Conservation (phyloP, 2,329 filamentous ascomycete genomes). For the Madurella fahalii region DNA sequence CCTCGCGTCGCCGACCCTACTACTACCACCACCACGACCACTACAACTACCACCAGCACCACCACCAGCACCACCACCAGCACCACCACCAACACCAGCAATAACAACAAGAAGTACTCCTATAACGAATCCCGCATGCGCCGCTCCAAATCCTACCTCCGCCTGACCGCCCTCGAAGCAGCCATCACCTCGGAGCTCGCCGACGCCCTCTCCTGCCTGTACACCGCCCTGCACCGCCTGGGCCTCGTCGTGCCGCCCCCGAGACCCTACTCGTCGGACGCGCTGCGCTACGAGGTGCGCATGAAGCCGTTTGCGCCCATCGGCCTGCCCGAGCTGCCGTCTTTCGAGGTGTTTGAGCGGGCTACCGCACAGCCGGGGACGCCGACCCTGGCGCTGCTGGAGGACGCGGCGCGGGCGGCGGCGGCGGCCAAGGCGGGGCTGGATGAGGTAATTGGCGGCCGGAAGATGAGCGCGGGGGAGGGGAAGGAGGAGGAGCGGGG, state of each 20-base stretch:
- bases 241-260: conserved; percentile 46
- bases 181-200: conserved; percentile 57
- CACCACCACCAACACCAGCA: conserved; percentile 16
- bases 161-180: conserved; percentile 60
- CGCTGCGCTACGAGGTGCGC: conserved; percentile 72
- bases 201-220: conserved; percentile 57
- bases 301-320: conserved; percentile 79
- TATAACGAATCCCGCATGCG: conserved; percentile 41
- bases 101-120: not conserved
- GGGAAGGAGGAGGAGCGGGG: too few species aligned
- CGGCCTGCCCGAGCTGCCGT: conserved; percentile 62
- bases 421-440: conserved; percentile 50
- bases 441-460: conserved; percentile 34
- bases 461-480: too few species aligned
- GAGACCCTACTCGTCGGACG: conserved; percentile 63
- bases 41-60: too few species aligned
- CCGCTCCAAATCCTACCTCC: conserved; percentile 52
- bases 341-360: conserved; percentile 55
- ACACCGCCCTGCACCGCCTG: conserved; percentile 61
- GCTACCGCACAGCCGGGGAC: conserved; percentile 40
- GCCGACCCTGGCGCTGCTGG: conserved; percentile 39
- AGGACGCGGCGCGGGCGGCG: conserved; percentile 44
- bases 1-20: too few species aligned
- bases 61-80: too few species aligned
- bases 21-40: too few species aligned